Evolutionary conservation across 208 protist genomes (phyloP).

Genomic region (Strigomonas culicis): DNA sequence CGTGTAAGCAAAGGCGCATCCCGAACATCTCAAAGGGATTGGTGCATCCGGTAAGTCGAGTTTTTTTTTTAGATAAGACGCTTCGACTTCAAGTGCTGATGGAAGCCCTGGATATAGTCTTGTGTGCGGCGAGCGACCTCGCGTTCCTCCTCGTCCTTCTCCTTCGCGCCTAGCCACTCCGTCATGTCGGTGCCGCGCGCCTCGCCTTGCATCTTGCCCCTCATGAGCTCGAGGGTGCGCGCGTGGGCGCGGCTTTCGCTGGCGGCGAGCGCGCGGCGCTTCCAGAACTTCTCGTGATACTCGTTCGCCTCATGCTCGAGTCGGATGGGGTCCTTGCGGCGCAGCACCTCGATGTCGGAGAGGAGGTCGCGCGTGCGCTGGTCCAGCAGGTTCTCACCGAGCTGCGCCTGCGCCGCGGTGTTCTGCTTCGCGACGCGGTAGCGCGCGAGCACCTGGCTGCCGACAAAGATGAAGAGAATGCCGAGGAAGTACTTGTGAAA

Average conservation of each 20-base stretch:
- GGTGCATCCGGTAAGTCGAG: too few relatives aligned
- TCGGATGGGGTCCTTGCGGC: slow-evolving; percentile 81
- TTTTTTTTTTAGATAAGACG: slow-evolving; percentile 81
- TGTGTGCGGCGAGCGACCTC: slow-evolving; percentile 82
- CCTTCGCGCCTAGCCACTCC: slow-evolving; percentile 87
- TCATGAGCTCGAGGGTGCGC: slow-evolving; percentile 64
- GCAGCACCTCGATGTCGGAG: slow-evolving; percentile 78
- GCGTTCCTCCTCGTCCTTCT: slow-evolving; percentile 85
- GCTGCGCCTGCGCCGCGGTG: slow-evolving; percentile 72
- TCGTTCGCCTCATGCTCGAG: slow-evolving; percentile 84
- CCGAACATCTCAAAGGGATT: too few relatives aligned
- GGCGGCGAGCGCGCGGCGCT: slow-evolving; percentile 64
- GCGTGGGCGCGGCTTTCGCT: slow-evolving; percentile 45
- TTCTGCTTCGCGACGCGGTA: slow-evolving; percentile 75
- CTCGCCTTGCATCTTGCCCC: slow-evolving; percentile 63
- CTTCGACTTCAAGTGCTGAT: slow-evolving; percentile 88
- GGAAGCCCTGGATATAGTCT: slow-evolving; percentile 89
- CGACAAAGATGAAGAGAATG: slow-evolving; percentile 72
- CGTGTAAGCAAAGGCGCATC: too few relatives aligned
- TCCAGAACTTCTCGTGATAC: slow-evolving; percentile 89
- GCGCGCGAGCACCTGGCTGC: slow-evolving; percentile 71
- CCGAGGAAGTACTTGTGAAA: slow-evolving; percentile 86
- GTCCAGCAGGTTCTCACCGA: slow-evolving; percentile 85
- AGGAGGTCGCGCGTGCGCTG: slow-evolving; percentile 79
- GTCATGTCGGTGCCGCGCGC: slow-evolving; percentile 87